phyloP scores from a whole-genome alignment of 2,329 filamentous ascomycete species.

The Hortaea sp. region DNA sequence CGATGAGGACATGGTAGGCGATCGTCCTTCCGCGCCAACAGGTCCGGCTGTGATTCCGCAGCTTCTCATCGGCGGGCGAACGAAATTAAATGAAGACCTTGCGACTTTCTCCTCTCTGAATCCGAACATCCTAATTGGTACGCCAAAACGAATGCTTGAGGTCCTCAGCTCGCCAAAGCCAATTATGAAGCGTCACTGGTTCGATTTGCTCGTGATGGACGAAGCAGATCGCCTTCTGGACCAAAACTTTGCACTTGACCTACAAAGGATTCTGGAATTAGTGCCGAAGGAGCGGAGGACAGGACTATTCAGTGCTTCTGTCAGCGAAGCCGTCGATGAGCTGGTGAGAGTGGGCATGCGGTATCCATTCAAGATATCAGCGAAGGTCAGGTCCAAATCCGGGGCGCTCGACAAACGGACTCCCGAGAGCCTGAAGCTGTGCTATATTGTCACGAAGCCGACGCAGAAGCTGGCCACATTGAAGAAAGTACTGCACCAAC shows the following conservation, averaged over 20 bases:
- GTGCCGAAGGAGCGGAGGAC: conserved; percentile 90
- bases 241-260: conserved; percentile 83
- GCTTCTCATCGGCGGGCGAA: conserved; percentile 74
- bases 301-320: conserved; percentile 85
- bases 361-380: conserved; percentile 89
- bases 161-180: conserved; percentile 63
- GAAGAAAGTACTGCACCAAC: conserved; percentile 54
- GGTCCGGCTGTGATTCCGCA: conserved; percentile 62
- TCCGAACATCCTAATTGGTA: conserved; percentile 82
- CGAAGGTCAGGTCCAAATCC: conserved; percentile 70
- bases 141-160: conserved; percentile 81
- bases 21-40: conserved; percentile 29
- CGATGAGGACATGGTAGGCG: conserved; percentile 29
- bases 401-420: conserved; percentile 77
- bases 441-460: conserved; percentile 65
- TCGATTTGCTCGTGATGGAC: conserved; percentile 86
- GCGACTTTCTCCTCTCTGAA: conserved; percentile 73
- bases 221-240: conserved; percentile 90
- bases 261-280: conserved; percentile 73
- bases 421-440: conserved; percentile 86
- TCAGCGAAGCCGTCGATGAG: conserved; percentile 90
- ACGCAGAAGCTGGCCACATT: conserved; percentile 72
- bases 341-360: conserved; percentile 84
- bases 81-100: conserved; percentile 73
- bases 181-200: conserved; percentile 34